Evolutionary conservation across 78 protist genomes (phyloP), one percentile per base, ranked within the genome.

Genomic region (Monocercomonoides exilis): DNA sequence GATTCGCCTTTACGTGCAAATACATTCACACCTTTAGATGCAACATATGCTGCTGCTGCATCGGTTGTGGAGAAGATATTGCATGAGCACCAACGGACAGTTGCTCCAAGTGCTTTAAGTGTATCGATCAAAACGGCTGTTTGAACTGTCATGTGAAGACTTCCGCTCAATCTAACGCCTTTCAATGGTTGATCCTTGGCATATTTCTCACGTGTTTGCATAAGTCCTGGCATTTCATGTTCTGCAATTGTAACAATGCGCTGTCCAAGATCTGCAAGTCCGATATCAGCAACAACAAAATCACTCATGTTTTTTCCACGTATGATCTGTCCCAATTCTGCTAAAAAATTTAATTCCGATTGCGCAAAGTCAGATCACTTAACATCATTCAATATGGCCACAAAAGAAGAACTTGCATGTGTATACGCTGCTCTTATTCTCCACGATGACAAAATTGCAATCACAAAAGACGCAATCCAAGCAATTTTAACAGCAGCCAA

Each of bases 1-100:
- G 99, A 96, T 94, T 97, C 99, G 44, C 98, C 99, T 92, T 98
- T 98, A 98, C 99, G 96, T 88, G 99, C 99, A 4, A 87, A 87
- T 4, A 79, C 87, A 2, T 3, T 5, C 80, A 93, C 92, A 77
- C 96, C 98, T n/a, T 95, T 84, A n/a, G 90, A 93, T 45, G 97
- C 99, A n/a, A 97, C 91, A 63, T 97, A 99, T 43, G 99, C 98
- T 42, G 99, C 99, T 2, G 99, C 99, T 89, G 96, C 96, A 90
- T 98, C 99, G 93, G 97, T 98, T 46, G 99, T 98, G 64, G 99
- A 96, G 98, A 96, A 98, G 90, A 98, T 98, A 98, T 98, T 98
- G 96, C 99, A 98, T 42, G 98, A 94, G 87, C 94, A 91, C 99
- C 99, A 97, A 77, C 92, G 88, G 81, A 97, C 95, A 77, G 93